Evolutionary conservation across 2,329 filamentous ascomycete species (phyloP).

Genomic region (Fusarium buharicum): DNA sequence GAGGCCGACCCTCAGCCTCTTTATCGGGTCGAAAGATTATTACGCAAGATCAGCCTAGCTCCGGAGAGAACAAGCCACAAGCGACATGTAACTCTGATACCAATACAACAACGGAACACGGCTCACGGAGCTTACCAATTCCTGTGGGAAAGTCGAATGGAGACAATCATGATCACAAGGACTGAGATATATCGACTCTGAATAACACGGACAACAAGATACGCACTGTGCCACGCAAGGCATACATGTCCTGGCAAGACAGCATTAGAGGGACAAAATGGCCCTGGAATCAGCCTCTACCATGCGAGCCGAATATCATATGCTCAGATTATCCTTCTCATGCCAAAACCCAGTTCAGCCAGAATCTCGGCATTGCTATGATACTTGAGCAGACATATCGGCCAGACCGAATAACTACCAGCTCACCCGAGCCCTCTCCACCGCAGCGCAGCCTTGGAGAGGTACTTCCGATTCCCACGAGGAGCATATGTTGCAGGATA

Average conservation of each 20-base stretch:
- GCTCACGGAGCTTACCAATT: conserved; percentile 22
- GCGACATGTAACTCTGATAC: conserved; percentile 12
- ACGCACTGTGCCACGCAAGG: not conserved
- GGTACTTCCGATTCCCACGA: not conserved
- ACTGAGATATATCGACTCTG: conserved; percentile 9
- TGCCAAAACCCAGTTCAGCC: not conserved
- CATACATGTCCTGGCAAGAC: not conserved
- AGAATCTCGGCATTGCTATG: not conserved
- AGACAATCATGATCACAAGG: conserved; percentile 23
- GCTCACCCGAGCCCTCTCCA: conserved; percentile 18
- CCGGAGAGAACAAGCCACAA: conserved; percentile 4
- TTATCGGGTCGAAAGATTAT: conserved; percentile 7
- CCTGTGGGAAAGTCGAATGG: conserved; percentile 21
- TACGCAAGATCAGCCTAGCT: conserved; percentile 5
- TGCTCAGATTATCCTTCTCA: not conserved
- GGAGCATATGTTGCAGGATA: not conserved
- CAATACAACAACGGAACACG: conserved; percentile 21
- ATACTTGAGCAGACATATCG: conserved; percentile 8
- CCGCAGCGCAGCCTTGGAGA: not conserved
- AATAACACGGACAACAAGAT: not conserved
- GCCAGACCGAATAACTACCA: conserved; percentile 28
- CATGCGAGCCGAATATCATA: not conserved
- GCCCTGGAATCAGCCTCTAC: not conserved
- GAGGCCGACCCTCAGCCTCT: conserved; percentile 3
- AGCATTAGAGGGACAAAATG: not conserved